phyloP scores from a whole-genome alignment of 495 filamentous ascomycete species.

The Penicillium parvum region DNA sequence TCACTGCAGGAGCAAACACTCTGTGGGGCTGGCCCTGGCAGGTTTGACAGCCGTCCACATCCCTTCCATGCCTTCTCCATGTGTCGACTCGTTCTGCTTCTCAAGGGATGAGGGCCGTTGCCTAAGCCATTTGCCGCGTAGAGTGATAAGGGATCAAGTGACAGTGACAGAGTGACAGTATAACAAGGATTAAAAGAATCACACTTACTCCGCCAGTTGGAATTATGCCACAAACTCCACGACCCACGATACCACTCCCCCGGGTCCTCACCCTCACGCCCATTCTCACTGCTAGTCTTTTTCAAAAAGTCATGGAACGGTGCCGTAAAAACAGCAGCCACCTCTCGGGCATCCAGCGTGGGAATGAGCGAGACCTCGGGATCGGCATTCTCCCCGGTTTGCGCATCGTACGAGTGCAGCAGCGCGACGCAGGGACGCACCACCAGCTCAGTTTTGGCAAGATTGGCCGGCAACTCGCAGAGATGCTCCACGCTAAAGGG shows the following conservation, averaged over 20 bases:
- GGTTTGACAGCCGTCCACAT: conserved; percentile 1
- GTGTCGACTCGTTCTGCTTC: no score
- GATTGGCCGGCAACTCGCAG: conserved; percentile 72
- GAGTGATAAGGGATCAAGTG: no score
- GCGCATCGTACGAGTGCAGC: conserved; percentile 56
- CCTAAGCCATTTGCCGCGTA: no score
- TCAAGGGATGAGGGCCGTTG: no score
- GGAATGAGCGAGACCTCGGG: conserved; percentile 73
- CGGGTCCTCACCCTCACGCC: conserved; percentile 27
- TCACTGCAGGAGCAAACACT: conserved; percentile 3
- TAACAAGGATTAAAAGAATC: not conserved
- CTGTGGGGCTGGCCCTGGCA: not conserved
- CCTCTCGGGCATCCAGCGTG: conserved; percentile 74
- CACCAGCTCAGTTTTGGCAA: conserved; percentile 75
- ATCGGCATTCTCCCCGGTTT: conserved; percentile 34
- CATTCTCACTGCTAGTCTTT: conserved; percentile 17
- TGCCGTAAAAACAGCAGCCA: conserved; percentile 85
- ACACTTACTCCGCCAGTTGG: conserved; percentile 54
- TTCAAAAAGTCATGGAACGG: conserved; percentile 70
- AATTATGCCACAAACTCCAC: conserved; percentile 59
- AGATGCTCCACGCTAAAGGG: conserved; percentile 81
- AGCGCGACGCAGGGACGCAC: conserved; percentile 85
- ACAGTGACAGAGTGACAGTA: not conserved
- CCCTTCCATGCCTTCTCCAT: conserved; percentile 7
- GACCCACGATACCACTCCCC: conserved; percentile 55